Conservation (phyloP, 2,329 filamentous ascomycete genomes). For the Xylariomycetidae sp. region DNA sequence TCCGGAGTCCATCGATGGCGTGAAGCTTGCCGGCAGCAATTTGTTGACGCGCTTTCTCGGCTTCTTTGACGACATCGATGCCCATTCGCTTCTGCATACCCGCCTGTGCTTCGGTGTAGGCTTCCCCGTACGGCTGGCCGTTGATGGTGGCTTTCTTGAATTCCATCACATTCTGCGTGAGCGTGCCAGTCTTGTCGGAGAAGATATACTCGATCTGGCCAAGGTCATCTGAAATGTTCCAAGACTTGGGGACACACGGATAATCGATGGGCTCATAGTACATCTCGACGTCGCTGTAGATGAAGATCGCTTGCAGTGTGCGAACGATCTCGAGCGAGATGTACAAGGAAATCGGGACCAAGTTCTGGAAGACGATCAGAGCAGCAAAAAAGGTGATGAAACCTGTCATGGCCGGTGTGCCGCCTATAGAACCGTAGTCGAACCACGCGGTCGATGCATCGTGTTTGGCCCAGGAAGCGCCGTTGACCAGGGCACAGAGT, state of each 20-base stretch:
- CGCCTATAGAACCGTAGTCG: constrained; percentile 78
- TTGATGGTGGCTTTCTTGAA: constrained; percentile 99
- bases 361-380: constrained; percentile 93
- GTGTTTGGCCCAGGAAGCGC: constrained; percentile 69
- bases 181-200: constrained; percentile 85
- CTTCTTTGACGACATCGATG: constrained; percentile 77
- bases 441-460: constrained; percentile 75
- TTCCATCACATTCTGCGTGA: constrained; percentile 95
- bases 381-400: constrained; percentile 97
- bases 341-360: constrained; percentile 96
- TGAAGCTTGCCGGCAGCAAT: constrained; percentile 71
- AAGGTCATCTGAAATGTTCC: constrained; percentile 98
- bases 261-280: constrained; percentile 94
- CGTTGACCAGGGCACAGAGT: constrained; percentile 76
- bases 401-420: constrained; percentile 68
- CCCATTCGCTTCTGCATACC: constrained; percentile 93
- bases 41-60: constrained; percentile 62
- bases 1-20: constrained; percentile 67
- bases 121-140: constrained; percentile 92
- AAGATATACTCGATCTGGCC: constrained; percentile 99
- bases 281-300: constrained; percentile 94
- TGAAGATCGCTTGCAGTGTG: constrained; percentile 90
- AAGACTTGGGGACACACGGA: constrained; percentile 92
- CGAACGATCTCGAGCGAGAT: constrained; percentile 95
- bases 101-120: constrained; percentile 93